These are phyloP conservation scores for Diaporthe ampelina DNA, from an alignment of 2,329 filamentous ascomycete genomes.

Conservation along the genomic window DNA sequence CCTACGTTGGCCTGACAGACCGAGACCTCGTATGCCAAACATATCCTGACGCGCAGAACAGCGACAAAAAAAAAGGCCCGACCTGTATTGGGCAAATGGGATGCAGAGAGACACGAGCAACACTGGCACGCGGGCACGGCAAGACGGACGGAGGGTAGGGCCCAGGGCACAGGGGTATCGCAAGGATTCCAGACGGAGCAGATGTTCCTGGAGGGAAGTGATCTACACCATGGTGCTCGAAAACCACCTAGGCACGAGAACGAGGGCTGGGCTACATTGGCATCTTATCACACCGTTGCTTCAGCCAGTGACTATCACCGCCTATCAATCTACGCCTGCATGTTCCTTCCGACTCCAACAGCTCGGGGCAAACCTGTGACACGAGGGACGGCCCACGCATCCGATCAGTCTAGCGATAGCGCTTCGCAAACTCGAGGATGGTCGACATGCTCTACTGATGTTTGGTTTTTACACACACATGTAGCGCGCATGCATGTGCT, in stretches of 20 bases:
- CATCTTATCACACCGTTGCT: constrained; percentile 29
- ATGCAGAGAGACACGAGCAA: not conserved
- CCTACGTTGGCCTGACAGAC: too few relatives aligned
- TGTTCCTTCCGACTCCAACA: not conserved
- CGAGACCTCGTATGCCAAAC: not conserved
- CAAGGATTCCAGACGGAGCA: constrained; percentile 11
- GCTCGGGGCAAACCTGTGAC: not conserved
- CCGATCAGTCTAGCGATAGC: too few relatives aligned
- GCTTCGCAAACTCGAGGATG: not conserved
- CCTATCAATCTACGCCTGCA: constrained; percentile 4
- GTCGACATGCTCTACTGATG: not conserved
- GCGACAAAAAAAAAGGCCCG: not conserved
- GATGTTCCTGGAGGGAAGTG: constrained; percentile 7
- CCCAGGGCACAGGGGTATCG: not conserved
- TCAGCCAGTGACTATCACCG: constrained; percentile 21
- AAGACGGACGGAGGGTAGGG: not conserved
- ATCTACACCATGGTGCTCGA: not conserved
- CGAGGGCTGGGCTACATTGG: not conserved
- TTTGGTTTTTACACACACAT: not conserved
- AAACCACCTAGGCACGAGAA: constrained; percentile 6
- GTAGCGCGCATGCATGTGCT: not conserved
- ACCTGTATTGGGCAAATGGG: not conserved
- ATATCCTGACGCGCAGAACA: not conserved
- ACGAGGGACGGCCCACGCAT: not conserved
- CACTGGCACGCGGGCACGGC: not conserved